phyloP scores from a whole-genome alignment of 1,284 basidiomycete genomes.

The Tilletiopsis washingtonensis region DNA sequence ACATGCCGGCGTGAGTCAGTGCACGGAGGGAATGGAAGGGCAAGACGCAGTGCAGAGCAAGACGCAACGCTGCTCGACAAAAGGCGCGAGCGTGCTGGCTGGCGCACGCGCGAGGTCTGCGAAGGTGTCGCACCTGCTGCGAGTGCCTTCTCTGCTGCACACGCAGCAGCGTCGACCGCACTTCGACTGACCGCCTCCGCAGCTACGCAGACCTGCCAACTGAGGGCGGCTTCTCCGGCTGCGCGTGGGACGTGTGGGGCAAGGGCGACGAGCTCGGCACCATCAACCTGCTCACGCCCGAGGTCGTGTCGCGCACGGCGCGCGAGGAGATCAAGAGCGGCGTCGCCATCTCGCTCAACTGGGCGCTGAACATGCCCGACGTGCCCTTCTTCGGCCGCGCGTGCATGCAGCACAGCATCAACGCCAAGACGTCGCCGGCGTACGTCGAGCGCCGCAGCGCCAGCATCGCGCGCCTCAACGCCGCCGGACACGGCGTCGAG shows the following conservation, averaged over 20 bases:
- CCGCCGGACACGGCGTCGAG: background rate
- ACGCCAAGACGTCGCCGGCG: background rate
- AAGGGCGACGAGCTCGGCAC: slow-evolving; percentile 63
- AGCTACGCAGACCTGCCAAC: slow-evolving; percentile 24
- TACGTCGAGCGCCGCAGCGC: background rate
- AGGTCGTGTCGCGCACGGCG: slow-evolving; percentile 58
- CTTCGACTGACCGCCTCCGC: too few relatives aligned
- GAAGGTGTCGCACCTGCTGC: too few relatives aligned
- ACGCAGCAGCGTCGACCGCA: too few relatives aligned
- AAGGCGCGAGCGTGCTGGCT: too few relatives aligned
- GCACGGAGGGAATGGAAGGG: too few relatives aligned
- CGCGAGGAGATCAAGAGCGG: slow-evolving; percentile 56
- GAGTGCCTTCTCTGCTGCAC: too few relatives aligned
- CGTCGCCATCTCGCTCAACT: slow-evolving; percentile 26
- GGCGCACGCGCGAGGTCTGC: too few relatives aligned
- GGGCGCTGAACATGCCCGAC: slow-evolving; percentile 29
- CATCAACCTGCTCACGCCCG: slow-evolving; percentile 61
- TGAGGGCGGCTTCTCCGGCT: slow-evolving; percentile 30
- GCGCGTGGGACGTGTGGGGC: slow-evolving; percentile 66
- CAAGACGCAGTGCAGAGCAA: too few relatives aligned
- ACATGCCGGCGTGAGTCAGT: slow-evolving; percentile 26
- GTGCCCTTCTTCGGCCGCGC: background rate
- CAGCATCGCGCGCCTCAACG: background rate
- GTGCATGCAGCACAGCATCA: background rate
- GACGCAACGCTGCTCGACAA: too few relatives aligned